Base-by-base conservation (phyloP, 1,284 basidiomycete species). In the Rhodotorula sp. region DNA sequence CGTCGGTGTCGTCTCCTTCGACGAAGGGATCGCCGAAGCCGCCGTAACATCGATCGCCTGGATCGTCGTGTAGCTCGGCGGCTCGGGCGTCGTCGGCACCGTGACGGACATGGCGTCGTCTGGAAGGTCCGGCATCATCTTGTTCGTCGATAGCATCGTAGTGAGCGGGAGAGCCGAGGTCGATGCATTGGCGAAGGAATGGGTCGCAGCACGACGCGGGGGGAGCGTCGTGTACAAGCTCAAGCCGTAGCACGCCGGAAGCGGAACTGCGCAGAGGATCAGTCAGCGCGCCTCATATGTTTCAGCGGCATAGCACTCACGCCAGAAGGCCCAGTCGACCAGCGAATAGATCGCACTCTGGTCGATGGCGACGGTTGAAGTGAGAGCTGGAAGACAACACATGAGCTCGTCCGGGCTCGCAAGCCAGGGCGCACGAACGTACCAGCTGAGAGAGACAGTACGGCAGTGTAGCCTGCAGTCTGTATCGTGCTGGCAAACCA, bases 281-380 rank as follows among this genome's bases (percentile, higher is more conserved):
- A 13, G 42, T 50, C 41, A 59, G n/a, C 25, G 9, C 19, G 34
- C 10, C n/a, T 25, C 0, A 5, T 5, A 7, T 1, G 7, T 34
- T 21, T 3, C 46, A 49, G 21, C 14, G 10, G 8, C 4, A 1
- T 21, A 25, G 17, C 4, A 55, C 66, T 25, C 8, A 67, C 66
- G 61, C 66, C 66, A 67, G 54, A 67, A 67, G 8, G 60, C 66
- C 46, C 61, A 67, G 48, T 67, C 60, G 2, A 67, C 7, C 27
- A 62, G 46, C 2, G 60, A 42, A 13, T 44, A 52, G 8, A 23
- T 23, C 12, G 66, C 19, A 14, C 23, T 41, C 7, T 27, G 49
- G 8, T 45, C 44, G 5, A 59, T 13, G 17, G 44, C 23, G 13
- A 27, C 27, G 2, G 57, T 34, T 3, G 27, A 42, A 7, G 50